Base-by-base conservation (phyloP, 148 eudicot species). In the Rhododendron mucronatum region DNA sequence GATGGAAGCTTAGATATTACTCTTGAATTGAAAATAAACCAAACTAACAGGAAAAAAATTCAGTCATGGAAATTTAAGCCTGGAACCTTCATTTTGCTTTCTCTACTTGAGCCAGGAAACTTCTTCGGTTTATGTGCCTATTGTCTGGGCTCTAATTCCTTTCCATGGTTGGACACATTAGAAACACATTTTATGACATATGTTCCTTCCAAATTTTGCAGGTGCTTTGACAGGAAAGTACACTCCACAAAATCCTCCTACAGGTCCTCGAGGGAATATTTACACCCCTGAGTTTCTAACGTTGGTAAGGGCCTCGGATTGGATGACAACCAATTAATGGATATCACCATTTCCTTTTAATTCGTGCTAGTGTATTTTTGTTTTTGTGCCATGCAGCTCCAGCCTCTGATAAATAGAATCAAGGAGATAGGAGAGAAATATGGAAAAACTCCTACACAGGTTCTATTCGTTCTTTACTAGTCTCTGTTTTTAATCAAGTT, bases 151-250 rank as follows among this genome's bases (percentile, higher is more conserved):
- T 81, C 33, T 81, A 59, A 5, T 16, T 86, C 61, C 15, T 2
- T 41, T 85, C 28, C 21, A 21, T 20, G 30, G 47, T 65, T 69
- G 35, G 59, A 16, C 14, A 50, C 26, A 55, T 75, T 82, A 14
- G n/a, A 37, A 14, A 12, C 12, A 30, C 33, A 26, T 21, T 37
- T 26, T 18, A 2, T 85, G 45, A 6, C 35, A 57, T 45, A 13
- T 28, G 44, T 16, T 15, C 71, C 76, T 16, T 15, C 78, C 83
- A 80, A 84, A 75, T 75, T 57, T 12, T 91, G 88, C 91, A 97
- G 99, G 99, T 84, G 92, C 90, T 57, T 86, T 97, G 90, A 92
- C 98, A 1, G 99, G 99, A 80, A 97, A 97, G 88, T 97, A 97
- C 86, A 94, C 98, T 20, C 96, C 98, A 45, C 91, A 89, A 73